A percentile compares a stretch with the other conserved stretches of the same genome.
Conservation (phyloP, 169 alveolate species). For the Plasmodium chabaudi region DNA sequence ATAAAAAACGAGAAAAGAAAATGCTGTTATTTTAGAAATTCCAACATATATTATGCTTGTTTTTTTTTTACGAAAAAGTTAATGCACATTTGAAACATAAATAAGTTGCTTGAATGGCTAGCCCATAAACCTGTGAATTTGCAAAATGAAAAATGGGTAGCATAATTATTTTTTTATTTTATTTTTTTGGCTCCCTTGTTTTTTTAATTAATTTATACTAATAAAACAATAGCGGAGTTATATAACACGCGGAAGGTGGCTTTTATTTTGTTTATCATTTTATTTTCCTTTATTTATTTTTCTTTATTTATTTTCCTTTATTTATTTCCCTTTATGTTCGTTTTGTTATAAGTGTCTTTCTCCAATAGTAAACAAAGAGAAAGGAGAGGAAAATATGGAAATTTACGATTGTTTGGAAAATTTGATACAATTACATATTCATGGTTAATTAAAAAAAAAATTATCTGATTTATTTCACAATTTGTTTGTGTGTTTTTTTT, state of each 20-base stretch:
- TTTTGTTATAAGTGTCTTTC: background rate
- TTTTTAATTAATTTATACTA: constrained; percentile 20
- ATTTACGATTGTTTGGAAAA: too few species aligned
- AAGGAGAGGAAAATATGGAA: too few species aligned
- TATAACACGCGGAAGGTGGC: constrained; percentile 7
- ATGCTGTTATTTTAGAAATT: background rate
- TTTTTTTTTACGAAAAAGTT: constrained; percentile 61
- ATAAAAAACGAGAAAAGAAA: background rate
- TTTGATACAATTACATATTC: too few species aligned
- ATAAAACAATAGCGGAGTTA: constrained; percentile 18
- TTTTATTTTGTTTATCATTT: constrained; percentile 7
- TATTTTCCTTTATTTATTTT: background rate
- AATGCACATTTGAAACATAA: constrained; percentile 34
- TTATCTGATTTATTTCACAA: too few species aligned
- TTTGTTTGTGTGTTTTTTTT: too few species aligned
- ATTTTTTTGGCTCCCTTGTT: background rate
- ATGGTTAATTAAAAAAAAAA: too few species aligned
- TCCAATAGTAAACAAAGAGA: too few species aligned
- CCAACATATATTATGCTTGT: background rate
- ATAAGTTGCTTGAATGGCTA: constrained; percentile 47
- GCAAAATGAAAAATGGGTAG: background rate
- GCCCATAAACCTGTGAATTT: constrained; percentile 21
- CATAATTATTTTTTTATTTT: background rate
- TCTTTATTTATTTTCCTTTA: background rate
- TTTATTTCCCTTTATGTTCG: background rate